Evolutionary conservation across 805 yeast genomes (phyloP).

Genomic region (Zygosaccharomyces rouxii): DNA sequence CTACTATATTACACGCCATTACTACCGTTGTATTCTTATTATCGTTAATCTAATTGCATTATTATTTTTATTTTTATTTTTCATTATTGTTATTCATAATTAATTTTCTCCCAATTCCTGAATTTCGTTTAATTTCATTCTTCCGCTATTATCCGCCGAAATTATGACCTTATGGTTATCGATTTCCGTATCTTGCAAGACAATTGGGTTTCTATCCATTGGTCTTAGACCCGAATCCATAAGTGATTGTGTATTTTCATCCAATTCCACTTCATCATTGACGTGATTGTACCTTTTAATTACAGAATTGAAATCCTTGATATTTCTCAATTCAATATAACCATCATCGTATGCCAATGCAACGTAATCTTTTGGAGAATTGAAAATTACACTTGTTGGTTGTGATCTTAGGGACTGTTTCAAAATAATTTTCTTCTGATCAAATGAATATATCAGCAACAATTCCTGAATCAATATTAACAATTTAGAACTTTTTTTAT

Average conservation of each 20-base stretch:
- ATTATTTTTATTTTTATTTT: no score
- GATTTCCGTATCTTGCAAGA: slow-evolving; percentile 14
- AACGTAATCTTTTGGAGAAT: slow-evolving; percentile 15
- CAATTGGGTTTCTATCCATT: slow-evolving; percentile 3
- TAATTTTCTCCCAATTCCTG: slow-evolving; percentile 5
- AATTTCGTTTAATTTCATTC: slow-evolving; percentile 14
- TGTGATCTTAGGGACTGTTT: slow-evolving; percentile 13
- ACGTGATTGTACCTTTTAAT: slow-evolving; percentile 1
- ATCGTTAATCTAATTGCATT: background rate
- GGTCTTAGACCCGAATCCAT: slow-evolving; percentile 4
- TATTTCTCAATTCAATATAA: slow-evolving; percentile 23
- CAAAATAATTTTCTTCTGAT: slow-evolving; percentile 26
- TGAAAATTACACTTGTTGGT: slow-evolving; percentile 16
- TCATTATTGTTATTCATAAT: background rate
- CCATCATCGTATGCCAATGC: slow-evolving; percentile 24
- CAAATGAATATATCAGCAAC: slow-evolving; percentile 31
- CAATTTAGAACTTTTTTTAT: slow-evolving; percentile 31
- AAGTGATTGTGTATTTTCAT: slow-evolving; percentile 3
- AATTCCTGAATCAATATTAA: slow-evolving; percentile 25
- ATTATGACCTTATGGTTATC: slow-evolving; percentile 16
- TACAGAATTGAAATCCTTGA: slow-evolving; percentile 16
- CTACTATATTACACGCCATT: background rate
- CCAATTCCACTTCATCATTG: slow-evolving; percentile 1
- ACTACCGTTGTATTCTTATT: background rate
- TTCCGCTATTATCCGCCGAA: slow-evolving; percentile 21